Base-by-base conservation (phyloP, 495 filamentous ascomycete genomes). In the Parachaetomium inaequale region DNA sequence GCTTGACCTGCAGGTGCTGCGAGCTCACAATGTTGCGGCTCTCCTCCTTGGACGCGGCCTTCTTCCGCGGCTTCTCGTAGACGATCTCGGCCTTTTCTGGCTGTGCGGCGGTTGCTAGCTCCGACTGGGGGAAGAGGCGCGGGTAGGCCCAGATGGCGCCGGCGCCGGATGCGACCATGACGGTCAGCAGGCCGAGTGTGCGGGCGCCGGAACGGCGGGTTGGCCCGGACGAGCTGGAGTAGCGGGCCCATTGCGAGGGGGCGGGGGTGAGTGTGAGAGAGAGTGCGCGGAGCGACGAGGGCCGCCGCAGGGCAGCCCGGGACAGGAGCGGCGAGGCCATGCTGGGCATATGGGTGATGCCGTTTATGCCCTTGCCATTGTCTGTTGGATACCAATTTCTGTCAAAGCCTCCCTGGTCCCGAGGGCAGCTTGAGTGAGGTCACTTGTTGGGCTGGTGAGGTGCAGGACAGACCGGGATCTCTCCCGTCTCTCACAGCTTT, bases 1-100 rank as follows among this genome's bases (percentile, higher is more conserved):
- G 86, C 79, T 91, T 92, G 42, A 93, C 89, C 75, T 96, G 90
- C 19, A 92, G 77, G 72, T 93, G 90, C 67, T 92, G 85, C 11
- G 85, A 86, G 66, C 88, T 88, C 21, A 93, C 82, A 32, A 87
- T 66, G 59, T 93, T 88, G 61, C 89, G 78, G 53, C 82, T 82
- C 36, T 90, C 86, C 69, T 92, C 88, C 62, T 84, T 85, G 7
- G 84, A 82, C 14, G 70, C 75, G 14, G 73, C 66, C 59, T 77
- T 76, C 55, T 79, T 82, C 52, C 82, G 76, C 6, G 81, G 65
- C 71, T 83, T 79, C 70, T 92, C 88, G 63, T 87, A 85, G 12
- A 81, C 77, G 14, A 87, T 65, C 59, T 83, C 78, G 15, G 75
- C 76, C 59, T 79, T 68, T 17, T 65, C 66, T 14, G 66, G 55